Percentiles rank a stretch among this genome's conserved stretches.
These are phyloP conservation scores for Colletotrichum tanaceti DNA, from an alignment of 2,329 filamentous ascomycete genomes.

Conservation along the genomic window DNA sequence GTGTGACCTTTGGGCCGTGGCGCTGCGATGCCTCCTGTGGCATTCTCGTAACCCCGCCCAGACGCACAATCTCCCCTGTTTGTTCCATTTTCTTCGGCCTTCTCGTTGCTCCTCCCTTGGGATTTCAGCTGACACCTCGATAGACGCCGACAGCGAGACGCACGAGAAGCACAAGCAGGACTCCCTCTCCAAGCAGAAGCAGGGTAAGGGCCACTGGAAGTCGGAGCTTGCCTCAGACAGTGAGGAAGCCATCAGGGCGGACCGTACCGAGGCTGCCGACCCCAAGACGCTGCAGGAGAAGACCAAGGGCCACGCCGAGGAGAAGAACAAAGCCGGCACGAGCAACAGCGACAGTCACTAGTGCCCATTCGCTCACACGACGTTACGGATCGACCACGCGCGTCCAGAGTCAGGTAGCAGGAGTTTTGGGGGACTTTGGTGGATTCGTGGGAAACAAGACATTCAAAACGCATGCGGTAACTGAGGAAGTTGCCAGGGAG, in stretches of 20 bases:
- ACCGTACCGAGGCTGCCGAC: constrained; percentile 60
- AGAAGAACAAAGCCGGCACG: constrained; percentile 61
- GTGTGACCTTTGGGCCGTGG: not conserved
- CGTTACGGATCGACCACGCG: not conserved
- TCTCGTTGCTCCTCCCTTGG: not conserved
- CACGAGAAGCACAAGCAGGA: constrained; percentile 71
- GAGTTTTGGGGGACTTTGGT: not conserved
- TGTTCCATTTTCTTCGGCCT: not conserved
- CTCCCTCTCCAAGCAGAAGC: constrained; percentile 73
- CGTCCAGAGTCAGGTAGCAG: not conserved
- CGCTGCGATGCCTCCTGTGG: too few species aligned
- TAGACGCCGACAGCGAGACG: constrained; percentile 60
- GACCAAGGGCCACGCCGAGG: constrained; percentile 66
- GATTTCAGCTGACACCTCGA: constrained; percentile 25
- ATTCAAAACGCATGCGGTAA: not conserved
- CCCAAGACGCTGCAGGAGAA: constrained; percentile 66
- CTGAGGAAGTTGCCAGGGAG: not conserved
- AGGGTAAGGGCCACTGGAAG: constrained; percentile 80
- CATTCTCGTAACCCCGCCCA: not conserved
- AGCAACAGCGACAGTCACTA: constrained; percentile 56
- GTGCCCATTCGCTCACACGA: too few species aligned
- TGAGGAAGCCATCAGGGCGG: constrained; percentile 81
- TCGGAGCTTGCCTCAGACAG: constrained; percentile 80
- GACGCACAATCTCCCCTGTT: not conserved
- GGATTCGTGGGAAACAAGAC: not conserved